A percentile compares a stretch with the other conserved stretches of the same genome.
These are phyloP conservation scores for Cladophialophora exuberans DNA, from an alignment of 2,329 filamentous ascomycete genomes.

Conservation along the genomic window DNA sequence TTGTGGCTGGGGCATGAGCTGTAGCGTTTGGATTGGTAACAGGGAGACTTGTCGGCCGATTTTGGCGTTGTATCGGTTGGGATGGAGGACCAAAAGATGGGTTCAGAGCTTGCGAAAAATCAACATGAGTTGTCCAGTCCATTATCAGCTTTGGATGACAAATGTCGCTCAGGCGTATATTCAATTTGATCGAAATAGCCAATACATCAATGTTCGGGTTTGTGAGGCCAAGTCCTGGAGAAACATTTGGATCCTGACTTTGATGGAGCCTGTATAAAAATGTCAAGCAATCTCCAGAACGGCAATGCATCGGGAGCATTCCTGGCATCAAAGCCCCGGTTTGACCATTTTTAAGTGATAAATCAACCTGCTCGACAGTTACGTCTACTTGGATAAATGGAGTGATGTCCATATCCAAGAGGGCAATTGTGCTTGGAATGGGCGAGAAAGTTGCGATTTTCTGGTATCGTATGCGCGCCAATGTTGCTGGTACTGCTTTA, in stretches of 20 bases:
- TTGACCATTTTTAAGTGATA: constrained; percentile 52
- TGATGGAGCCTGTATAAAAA: constrained; percentile 58
- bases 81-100: constrained; percentile 51
- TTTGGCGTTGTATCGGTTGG: constrained; percentile 49
- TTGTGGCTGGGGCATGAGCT: constrained; percentile 17
- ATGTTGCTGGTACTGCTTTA: constrained; percentile 58
- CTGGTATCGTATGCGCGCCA: constrained; percentile 60
- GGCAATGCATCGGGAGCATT: constrained; percentile 46
- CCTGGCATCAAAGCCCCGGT: constrained; percentile 48
- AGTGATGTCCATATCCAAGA: constrained; percentile 60
- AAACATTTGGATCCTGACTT: constrained; percentile 33
- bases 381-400: constrained; percentile 56
- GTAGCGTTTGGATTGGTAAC: constrained; percentile 29
- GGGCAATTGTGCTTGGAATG: constrained; percentile 54
- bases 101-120: constrained; percentile 52
- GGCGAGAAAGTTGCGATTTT: constrained; percentile 48
- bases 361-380: constrained; percentile 51
- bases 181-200: constrained; percentile 51
- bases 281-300: constrained; percentile 60
- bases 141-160: constrained; percentile 51
- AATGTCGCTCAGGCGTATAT: constrained; percentile 44
- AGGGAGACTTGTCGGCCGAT: constrained; percentile 49
- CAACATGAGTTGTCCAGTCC: constrained; percentile 53
- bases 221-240: constrained; percentile 25
- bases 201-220: constrained; percentile 43